Conservation (phyloP, 208 protist species). For the Acanthamoeba royreba region DNA sequence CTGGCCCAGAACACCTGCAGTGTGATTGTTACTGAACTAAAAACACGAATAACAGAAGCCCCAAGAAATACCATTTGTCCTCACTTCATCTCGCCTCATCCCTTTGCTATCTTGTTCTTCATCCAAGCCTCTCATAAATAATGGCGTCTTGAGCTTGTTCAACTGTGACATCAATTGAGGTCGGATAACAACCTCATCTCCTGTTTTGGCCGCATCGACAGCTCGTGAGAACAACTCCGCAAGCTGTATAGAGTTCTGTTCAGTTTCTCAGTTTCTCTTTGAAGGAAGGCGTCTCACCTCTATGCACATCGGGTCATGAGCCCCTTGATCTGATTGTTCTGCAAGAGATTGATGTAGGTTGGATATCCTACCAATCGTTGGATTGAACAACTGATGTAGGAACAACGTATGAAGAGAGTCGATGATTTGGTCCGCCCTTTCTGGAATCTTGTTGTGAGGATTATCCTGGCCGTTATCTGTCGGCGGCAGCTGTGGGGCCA, state of each 20-base stretch:
- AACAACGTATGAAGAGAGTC: neutral
- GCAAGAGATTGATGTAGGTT: slow-evolving; percentile 16
- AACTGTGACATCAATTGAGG: no score
- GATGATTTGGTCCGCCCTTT: neutral
- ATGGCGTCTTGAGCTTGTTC: no score
- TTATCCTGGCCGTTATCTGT: neutral
- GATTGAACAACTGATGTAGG: neutral
- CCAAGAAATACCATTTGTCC: no score
- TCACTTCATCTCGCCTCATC: no score
- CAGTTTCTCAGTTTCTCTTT: neutral
- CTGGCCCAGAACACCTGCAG: no score
- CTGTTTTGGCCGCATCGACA: neutral
- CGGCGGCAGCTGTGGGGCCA: neutral
- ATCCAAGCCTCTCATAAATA: no score
- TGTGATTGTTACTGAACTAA: no score
- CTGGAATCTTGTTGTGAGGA: neutral
- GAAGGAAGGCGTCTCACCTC: neutral
- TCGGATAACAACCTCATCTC: neutral
- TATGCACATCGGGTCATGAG: neutral
- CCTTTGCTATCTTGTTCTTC: no score
- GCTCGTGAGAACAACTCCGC: neutral
- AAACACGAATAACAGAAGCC: no score
- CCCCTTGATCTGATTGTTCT: neutral
- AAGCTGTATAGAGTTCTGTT: neutral
- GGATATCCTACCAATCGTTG: neutral